phyloP scores from a whole-genome alignment of 1,284 basidiomycete species.

The Cystobasidium slooffiae region DNA sequence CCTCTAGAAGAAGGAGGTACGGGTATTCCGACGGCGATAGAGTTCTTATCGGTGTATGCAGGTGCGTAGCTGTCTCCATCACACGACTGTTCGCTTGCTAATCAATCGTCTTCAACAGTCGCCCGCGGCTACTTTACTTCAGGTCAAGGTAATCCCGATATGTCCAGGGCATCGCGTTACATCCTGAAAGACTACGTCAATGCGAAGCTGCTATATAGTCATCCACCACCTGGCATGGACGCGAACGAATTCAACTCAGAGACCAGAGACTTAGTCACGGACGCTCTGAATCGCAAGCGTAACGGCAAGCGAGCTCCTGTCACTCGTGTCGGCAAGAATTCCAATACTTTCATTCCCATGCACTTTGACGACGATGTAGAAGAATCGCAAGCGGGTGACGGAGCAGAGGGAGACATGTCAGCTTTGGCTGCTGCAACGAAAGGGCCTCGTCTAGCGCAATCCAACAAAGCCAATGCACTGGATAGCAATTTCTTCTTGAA shows the following conservation, averaged over 20 bases:
- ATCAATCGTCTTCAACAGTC: constrained; percentile 62
- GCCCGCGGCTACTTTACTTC: constrained; percentile 91
- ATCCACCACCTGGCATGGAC: constrained; percentile 74
- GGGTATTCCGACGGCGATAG: constrained; percentile 75
- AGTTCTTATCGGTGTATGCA: constrained; percentile 85
- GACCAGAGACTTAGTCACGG: constrained; percentile 64
- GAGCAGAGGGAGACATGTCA: constrained; percentile 48
- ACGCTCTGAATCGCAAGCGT: constrained; percentile 66
- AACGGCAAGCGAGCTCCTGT: constrained; percentile 73
- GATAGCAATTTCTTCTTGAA: constrained; percentile 82
- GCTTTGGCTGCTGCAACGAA: constrained; percentile 4
- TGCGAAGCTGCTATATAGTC: constrained; percentile 87
- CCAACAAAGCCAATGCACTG: constrained; percentile 60
- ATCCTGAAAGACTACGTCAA: constrained; percentile 98
- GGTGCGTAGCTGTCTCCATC: constrained; percentile 68
- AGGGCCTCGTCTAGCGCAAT: constrained; percentile 42
- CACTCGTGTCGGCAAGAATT: constrained; percentile 78
- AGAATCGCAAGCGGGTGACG: constrained; percentile 44
- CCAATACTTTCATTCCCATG: constrained; percentile 73
- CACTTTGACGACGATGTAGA: constrained; percentile 45
- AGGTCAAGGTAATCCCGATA: constrained; percentile 96
- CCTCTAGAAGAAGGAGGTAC: constrained; percentile 83
- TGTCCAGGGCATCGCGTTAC: constrained; percentile 88
- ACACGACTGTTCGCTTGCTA: too few species aligned
- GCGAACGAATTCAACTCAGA: constrained; percentile 77